Evolutionary conservation across 2,329 filamentous ascomycete species (phyloP), one percentile per base, ranked within the genome.

Genomic region (Emergomyces orientalis): DNA sequence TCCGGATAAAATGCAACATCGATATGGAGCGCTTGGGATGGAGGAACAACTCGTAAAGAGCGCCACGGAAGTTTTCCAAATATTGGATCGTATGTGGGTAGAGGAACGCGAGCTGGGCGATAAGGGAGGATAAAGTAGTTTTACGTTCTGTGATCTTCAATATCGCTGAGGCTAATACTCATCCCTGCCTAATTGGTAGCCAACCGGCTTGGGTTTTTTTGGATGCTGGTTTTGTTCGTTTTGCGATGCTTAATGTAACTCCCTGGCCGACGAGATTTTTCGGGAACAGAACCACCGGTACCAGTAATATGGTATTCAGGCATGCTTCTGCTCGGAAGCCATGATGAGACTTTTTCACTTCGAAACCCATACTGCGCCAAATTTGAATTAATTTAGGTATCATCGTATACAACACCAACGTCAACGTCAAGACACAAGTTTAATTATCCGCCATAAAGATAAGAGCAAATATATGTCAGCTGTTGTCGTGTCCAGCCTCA

Each of bases 1-100:
- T 78, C 94, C 94, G 3, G 94, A 99, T 77, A 99, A 97, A 80
- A 89, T 97, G 62, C 91, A 97, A 79, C 94, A 97, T 77, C 85
- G 86, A 61, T 87, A 96, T 64, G 90, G 91, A 2, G 85, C 84
- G 0, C 78, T 84, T 64, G 80, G 81, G 17, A 85, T 96, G 58
- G 88, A 92, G 57, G 81, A 85, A 30, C 82, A 82, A 3, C 85
- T 89, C 2, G 87, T 96, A 82, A 86, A 85, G 71, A 82, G 86
- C 61, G 89, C 97, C 51, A 99, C 93, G 13, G 88, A 89, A 7
- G 87, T 96, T 11, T 99, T 97, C 71, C 93, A 97, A 76, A 86
- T 91, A 37, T 83, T 97, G 56, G 94, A 99, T 78, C 81, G 79
- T 60, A 76, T 97, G 69, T 96, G 90, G 89, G 83, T 79, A 62